phyloP scores from a whole-genome alignment of 202 grass and related monocot genomes.

The Panicum virgatum region DNA sequence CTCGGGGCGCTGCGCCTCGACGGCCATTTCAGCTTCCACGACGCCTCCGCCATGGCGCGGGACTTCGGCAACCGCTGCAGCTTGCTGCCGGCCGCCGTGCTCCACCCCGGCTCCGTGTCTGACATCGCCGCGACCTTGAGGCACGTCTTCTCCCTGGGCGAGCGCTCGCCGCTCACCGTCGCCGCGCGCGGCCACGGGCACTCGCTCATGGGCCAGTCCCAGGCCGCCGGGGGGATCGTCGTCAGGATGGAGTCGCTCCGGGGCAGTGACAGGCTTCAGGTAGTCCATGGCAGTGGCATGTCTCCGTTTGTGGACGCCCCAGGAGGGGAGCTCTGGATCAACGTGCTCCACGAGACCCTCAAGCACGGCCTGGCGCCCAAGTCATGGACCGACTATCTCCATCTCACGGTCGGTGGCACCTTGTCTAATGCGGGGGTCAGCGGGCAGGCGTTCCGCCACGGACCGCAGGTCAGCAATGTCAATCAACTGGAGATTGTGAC shows the following conservation, averaged over 20 bases:
- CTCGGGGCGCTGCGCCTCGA: slow-evolving; percentile 52
- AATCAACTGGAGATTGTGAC: slow-evolving; percentile 89
- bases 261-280: slow-evolving; percentile 1
- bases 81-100: slow-evolving; percentile 56
- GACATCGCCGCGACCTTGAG: slow-evolving; percentile 57
- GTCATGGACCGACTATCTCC: slow-evolving; percentile 98
- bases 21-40: slow-evolving; percentile 66
- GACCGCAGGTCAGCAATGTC: slow-evolving; percentile 98
- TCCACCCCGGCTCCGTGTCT: slow-evolving; percentile 63
- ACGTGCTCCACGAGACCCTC: slow-evolving; percentile 79
- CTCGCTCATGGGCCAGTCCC: slow-evolving; percentile 94
- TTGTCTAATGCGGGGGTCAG: slow-evolving; percentile 97
- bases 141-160: slow-evolving; percentile 57
- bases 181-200: slow-evolving; percentile 87
- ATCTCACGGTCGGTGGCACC: slow-evolving; percentile 89
- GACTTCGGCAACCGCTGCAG: slow-evolving; percentile 88
- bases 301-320: slow-evolving; percentile 62
- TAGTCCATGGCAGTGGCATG: slow-evolving; percentile 4
- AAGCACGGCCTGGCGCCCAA: slow-evolving; percentile 79
- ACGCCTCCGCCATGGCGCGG: slow-evolving; percentile 43
- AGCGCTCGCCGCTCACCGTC: slow-evolving; percentile 55
- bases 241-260: slow-evolving; percentile 74
- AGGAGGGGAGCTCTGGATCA: slow-evolving; percentile 83
- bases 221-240: slow-evolving; percentile 75
- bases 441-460: slow-evolving; percentile 90